Base-by-base conservation (phyloP, 2,329 filamentous ascomycete species). In the Rhexocercosporidium sp. region DNA sequence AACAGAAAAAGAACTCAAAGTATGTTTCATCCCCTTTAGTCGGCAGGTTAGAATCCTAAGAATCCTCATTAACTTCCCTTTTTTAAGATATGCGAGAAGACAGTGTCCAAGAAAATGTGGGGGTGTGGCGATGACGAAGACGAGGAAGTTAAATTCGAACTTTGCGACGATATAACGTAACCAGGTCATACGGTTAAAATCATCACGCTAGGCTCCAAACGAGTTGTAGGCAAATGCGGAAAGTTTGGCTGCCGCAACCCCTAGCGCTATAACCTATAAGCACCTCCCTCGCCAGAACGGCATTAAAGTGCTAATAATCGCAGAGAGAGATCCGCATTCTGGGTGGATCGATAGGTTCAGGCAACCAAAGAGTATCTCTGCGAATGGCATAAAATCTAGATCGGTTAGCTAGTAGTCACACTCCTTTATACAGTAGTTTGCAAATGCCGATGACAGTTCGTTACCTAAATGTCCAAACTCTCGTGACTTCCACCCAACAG, bases 381-480 rank as follows among this genome's bases (percentile, higher is more conserved):
- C n/a, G n/a, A n/a, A n/a, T n/a, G n/a, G n/a, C n/a, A n/a, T n/a
- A n/a, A n/a, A n/a, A n/a, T n/a, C n/a, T n/a, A n/a, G n/a, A n/a
- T n/a, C n/a, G n/a, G n/a, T n/a, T 54, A 54, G 49, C 49, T 54
- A 54, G 25, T 20, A 54, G 12, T 29, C 49, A n/a, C n/a, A n/a
- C n/a, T n/a, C n/a, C 29, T 14, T 34, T 54, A 29, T 4, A 18
- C 18, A 54, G 49, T 54, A 12, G n/a, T n/a, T n/a, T n/a, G n/a
- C n/a, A n/a, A n/a, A 54, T 54, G 22, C 49, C 49, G 49, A 54
- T 54, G 25, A 9, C 49, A 54, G 9, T 54, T n/a, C 49, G 7
- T 49, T 49, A 44, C 44, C 29, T 44, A 60, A 27, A 31, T 44
- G 9, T 60, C 27, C 57, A 60, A 46, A 20, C 57, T 46, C 37